These are phyloP conservation scores for Colletotrichum shisoi DNA, from an alignment of 2,329 filamentous ascomycete species.

Conservation along the genomic window DNA sequence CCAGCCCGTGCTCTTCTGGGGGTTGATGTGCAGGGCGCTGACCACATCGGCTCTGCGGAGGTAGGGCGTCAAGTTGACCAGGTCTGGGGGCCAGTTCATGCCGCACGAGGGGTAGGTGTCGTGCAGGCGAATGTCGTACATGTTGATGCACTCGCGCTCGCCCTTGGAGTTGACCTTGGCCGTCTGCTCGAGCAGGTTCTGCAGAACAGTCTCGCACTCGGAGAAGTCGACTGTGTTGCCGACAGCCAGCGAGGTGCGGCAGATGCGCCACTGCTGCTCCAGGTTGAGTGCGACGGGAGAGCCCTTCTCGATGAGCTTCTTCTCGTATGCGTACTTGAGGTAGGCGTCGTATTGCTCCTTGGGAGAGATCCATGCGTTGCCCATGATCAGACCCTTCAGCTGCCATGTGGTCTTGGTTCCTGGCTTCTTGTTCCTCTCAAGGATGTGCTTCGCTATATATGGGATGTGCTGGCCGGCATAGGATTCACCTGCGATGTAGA, in stretches of 20 bases:
- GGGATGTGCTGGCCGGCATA: constrained; percentile 97
- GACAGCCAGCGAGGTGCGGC: constrained; percentile 67
- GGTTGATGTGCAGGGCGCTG: constrained; percentile 80
- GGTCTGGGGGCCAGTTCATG: constrained; percentile 97
- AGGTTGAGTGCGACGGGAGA: constrained; percentile 70
- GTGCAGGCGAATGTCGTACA: constrained; percentile 92
- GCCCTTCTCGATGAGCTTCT: constrained; percentile 73
- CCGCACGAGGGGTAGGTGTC: constrained; percentile 86
- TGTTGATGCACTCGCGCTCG: constrained; percentile 78
- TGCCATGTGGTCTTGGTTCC: constrained; percentile 69
- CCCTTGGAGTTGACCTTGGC: constrained; percentile 58
- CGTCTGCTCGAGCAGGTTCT: constrained; percentile 73
- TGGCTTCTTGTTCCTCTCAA: constrained; percentile 80
- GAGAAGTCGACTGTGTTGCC: constrained; percentile 68
- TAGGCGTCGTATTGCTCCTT: constrained; percentile 89
- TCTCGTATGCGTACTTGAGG: constrained; percentile 79
- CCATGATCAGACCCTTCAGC: constrained; percentile 85
- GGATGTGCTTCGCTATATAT: constrained; percentile 90
- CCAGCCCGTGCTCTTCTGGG: constrained; percentile 87
- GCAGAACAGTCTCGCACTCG: constrained; percentile 79
- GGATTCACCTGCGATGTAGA: constrained; percentile 95
- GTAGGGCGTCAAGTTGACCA: constrained; percentile 80
- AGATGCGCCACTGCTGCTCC: constrained; percentile 73
- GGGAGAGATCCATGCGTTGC: constrained; percentile 97
- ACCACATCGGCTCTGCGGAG: constrained; percentile 82